phyloP scores from a whole-genome alignment of 2,329 filamentous ascomycete species.

The Fonsecaea nubica region DNA sequence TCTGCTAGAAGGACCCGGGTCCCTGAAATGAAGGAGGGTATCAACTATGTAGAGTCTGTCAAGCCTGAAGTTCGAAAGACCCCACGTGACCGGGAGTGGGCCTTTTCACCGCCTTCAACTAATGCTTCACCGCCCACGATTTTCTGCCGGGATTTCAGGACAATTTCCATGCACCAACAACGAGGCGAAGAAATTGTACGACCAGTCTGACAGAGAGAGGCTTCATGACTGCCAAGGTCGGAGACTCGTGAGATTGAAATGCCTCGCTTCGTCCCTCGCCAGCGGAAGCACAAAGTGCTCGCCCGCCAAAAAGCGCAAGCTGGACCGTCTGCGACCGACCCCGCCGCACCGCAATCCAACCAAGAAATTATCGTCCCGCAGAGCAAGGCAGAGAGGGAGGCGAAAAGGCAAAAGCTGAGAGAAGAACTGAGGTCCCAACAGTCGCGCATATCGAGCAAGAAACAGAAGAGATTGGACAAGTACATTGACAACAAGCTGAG shows the following conservation, averaged over 20 bases:
- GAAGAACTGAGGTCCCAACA: constrained; percentile 62
- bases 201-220: not conserved
- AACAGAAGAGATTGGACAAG: constrained; percentile 71
- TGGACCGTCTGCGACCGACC: not conserved
- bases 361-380: constrained; percentile 32
- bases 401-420: constrained; percentile 58
- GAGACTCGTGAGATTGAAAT: constrained; percentile 37
- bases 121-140: constrained; percentile 1
- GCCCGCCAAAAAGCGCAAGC: constrained; percentile 42
- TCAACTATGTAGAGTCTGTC: not conserved
- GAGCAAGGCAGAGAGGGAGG: constrained; percentile 61
- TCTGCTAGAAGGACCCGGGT: not conserved
- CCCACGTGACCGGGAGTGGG: not conserved
- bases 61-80: not conserved
- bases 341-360: constrained; percentile 22
- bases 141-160: not conserved
- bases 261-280: constrained; percentile 61
- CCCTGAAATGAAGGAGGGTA: not conserved
- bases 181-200: not conserved
- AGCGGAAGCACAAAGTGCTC: constrained; percentile 63
- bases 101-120: constrained; percentile 16
- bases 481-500: constrained; percentile 87
- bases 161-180: constrained; percentile 1
- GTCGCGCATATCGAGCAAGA: constrained; percentile 66
- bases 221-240: not conserved